These are phyloP conservation scores for Micractinium sp. DNA, from an alignment of 139 green algal species.

Conservation along the genomic window DNA sequence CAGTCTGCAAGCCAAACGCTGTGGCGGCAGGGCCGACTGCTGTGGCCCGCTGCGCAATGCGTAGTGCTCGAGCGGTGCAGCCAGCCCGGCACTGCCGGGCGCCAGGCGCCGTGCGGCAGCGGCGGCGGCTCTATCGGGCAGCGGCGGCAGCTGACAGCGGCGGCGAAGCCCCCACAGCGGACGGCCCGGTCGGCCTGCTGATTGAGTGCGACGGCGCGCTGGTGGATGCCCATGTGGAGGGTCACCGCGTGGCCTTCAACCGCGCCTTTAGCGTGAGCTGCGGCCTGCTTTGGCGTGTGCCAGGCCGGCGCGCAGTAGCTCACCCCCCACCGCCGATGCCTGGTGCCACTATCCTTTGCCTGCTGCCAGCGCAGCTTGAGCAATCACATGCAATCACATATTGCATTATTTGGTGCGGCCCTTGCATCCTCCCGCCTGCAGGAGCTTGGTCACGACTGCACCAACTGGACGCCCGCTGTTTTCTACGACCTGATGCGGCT, in stretches of 20 bases:
- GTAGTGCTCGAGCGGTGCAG: too few species aligned
- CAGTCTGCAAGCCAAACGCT: too few species aligned
- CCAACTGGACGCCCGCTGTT: conserved; percentile 44
- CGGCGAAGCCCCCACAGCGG: background rate
- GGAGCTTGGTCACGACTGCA: conserved; percentile 57
- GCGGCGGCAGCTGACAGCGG: background rate
- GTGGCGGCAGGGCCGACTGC: too few species aligned
- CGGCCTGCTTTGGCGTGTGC: background rate
- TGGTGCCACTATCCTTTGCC: background rate
- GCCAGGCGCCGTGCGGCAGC: background rate
- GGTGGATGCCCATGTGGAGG: conserved; percentile 45
- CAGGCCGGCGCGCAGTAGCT: background rate
- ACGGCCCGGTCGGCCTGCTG: conserved; percentile 22
- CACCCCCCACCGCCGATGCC: too few species aligned
- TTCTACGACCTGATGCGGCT: conserved; percentile 55
- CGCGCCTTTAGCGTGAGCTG: conserved; percentile 38
- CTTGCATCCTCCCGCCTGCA: conserved; percentile 1
- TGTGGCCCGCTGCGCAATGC: too few species aligned
- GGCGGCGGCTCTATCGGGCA: background rate
- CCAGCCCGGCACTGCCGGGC: too few species aligned
- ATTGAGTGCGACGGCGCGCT: conserved; percentile 54
- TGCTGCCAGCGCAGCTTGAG: background rate
- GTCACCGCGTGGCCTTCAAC: conserved; percentile 53
- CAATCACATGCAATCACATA: background rate
- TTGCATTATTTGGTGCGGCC: background rate